A percentile compares a stretch with the other conserved stretches of the same genome.
These are phyloP conservation scores for Neurospora cerealis DNA, from an alignment of 495 filamentous ascomycete genomes.

Conservation along the genomic window DNA sequence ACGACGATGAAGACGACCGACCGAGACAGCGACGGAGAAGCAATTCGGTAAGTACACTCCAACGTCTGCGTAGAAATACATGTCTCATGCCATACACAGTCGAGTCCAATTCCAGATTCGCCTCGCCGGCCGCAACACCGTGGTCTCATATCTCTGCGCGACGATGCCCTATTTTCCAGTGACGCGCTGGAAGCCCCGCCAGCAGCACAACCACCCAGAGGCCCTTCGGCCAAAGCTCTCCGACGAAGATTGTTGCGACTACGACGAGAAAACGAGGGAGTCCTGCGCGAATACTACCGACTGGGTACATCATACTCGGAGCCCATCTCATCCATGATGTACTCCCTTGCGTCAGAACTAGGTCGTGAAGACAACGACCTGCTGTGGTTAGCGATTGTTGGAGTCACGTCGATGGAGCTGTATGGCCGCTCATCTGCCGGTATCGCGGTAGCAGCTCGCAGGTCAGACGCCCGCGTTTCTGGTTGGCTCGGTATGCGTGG, in stretches of 20 bases:
- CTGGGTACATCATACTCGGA: slow-evolving; percentile 87
- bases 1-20: slow-evolving; percentile 60
- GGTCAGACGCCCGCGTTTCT: slow-evolving; percentile 40
- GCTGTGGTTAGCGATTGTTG: slow-evolving; percentile 89
- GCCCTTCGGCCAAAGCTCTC: slow-evolving; percentile 58
- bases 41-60: slow-evolving; percentile 58
- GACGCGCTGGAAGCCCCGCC: slow-evolving; percentile 38
- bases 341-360: slow-evolving; percentile 87
- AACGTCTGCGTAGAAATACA: slow-evolving; percentile 12
- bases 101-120: slow-evolving; percentile 42
- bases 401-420: slow-evolving; percentile 81
- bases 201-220: slow-evolving; percentile 47
- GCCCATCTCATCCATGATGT: slow-evolving; percentile 85
- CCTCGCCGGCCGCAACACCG: slow-evolving; percentile 39
- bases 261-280: slow-evolving; percentile 62
- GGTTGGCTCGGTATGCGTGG: slow-evolving; percentile 80
- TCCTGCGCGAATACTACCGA: slow-evolving; percentile 70
- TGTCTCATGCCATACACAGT: slow-evolving; percentile 34
- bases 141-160: slow-evolving; percentile 37
- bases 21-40: slow-evolving; percentile 72
- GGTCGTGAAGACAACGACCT: slow-evolving; percentile 95
- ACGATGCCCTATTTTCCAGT: slow-evolving; percentile 31
- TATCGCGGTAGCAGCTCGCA: slow-evolving; percentile 58
- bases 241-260: slow-evolving; percentile 62
- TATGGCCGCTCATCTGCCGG: slow-evolving; percentile 79